Base-by-base conservation (phyloP, 1,284 basidiomycete genomes). In the Vanrija sp. region DNA sequence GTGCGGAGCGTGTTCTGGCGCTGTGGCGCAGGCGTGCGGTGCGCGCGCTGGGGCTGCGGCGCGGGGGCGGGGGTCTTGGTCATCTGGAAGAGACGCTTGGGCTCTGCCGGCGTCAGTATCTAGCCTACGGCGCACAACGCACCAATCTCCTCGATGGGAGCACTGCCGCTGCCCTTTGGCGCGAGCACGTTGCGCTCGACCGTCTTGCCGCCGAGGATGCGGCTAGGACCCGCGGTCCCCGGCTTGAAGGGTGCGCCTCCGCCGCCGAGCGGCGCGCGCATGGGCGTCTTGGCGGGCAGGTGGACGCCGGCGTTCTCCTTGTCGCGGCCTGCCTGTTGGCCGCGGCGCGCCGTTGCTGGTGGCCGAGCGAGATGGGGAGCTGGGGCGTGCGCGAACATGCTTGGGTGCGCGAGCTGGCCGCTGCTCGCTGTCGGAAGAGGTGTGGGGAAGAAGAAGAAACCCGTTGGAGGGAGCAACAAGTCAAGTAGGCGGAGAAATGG, bases 301-400 rank as follows among this genome's bases (percentile, higher is more conserved):
- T 51, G 19, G 12, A 54, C 55, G 29, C 59, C 59, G 1, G 59
- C 52, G 46, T 61, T 61, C 45, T 61, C 59, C 53, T 61, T 61
- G 43, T 52, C 54, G 25, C 52, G 43, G 40, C 40, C 40, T 12
- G 14, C 34, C 5, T 3, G 3, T 7, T 21, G 23, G 19, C 51
- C 56, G 15, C 59, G 59, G 10, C 59, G 52, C 15, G 46, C 25
- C 8, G 59, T 61, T 0, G 53, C 56, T 1, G 59, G 59, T 3
- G 55, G 52, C 19, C 58, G 52, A 9, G 43, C 23, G 14, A 54
- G 42, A 25, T 60, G 54, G 21, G 49, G 44, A 5, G 59, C 38
- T 38, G 43, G 28, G 47, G 55, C 46, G 51, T 47, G 51, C 48
- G 49, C 39, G 34, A 61, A 61, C 59, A 61, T 61, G 52, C 43